Conservation (phyloP, 192 early-diverging fungal genomes). For the Diversispora eburnea region DNA sequence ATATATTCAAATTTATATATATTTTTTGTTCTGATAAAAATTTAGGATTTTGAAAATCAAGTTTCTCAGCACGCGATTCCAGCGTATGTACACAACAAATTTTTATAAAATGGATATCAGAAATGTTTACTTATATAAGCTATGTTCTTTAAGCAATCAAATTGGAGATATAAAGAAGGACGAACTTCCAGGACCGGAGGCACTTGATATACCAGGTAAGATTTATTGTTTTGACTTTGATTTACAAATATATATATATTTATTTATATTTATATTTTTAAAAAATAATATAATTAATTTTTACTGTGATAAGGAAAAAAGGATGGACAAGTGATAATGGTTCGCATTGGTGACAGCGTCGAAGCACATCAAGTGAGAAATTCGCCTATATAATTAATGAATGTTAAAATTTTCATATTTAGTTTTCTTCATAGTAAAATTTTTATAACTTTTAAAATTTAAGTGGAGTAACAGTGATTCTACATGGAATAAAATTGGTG, state of each 20-base stretch:
- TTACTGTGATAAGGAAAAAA: constrained; percentile 48
- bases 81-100: constrained; percentile 42
- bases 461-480: constrained; percentile 63
- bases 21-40: neutral
- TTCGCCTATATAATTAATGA: neutral
- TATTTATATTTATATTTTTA: neutral
- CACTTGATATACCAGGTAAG: constrained; percentile 61
- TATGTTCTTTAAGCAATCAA: constrained; percentile 55
- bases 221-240: constrained; percentile 23
- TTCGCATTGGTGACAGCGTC: constrained; percentile 66
- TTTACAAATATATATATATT: constrained; percentile 15
- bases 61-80: constrained; percentile 58
- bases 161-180: constrained; percentile 79
- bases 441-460: neutral
- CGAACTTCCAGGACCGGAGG: constrained; percentile 76
- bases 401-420: neutral
- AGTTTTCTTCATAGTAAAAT: neutral
- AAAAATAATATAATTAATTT: neutral
- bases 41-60: constrained; percentile 49
- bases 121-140: neutral
- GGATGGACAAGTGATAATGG: constrained; percentile 88
- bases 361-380: constrained; percentile 73
- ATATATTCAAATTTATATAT: neutral
- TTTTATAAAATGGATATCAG: neutral
- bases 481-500: constrained; percentile 85